phyloP scores from a whole-genome alignment of 83 land plant genomes.

The Diphasiastrum complanatum region DNA sequence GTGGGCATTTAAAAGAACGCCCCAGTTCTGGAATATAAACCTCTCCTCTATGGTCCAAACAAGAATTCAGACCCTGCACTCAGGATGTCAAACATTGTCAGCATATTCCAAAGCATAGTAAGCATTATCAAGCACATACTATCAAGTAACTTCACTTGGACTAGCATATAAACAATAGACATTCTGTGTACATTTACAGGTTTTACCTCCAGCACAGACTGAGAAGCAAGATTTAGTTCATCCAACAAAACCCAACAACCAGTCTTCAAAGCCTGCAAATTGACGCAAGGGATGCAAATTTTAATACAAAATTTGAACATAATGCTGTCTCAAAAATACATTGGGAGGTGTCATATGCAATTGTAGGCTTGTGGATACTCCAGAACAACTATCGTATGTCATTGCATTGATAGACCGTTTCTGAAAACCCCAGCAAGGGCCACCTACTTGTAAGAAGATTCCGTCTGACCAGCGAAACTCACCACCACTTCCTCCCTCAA shows the following conservation, averaged over 20 bases:
- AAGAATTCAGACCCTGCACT: constrained; percentile 85
- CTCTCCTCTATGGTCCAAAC: constrained; percentile 94
- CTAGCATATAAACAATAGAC: neutral
- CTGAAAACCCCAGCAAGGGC: no score
- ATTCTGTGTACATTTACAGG: neutral
- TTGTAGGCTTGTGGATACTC: no score
- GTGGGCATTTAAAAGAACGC: constrained; percentile 66
- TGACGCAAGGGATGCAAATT: neutral
- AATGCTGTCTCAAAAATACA: neutral
- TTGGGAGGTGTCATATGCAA: neutral
- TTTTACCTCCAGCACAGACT: constrained; percentile 84
- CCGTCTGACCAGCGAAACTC: constrained; percentile 99
- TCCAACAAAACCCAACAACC: constrained; percentile 94
- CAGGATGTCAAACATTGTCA: neutral
- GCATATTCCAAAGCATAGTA: neutral
- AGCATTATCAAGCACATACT: no score
- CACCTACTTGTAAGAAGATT: constrained; percentile 73
- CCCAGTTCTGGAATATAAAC: constrained; percentile 93
- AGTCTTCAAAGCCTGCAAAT: constrained; percentile 68
- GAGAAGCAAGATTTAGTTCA: constrained; percentile 98
- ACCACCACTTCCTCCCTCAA: constrained; percentile 62
- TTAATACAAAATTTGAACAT: constrained; percentile 1
- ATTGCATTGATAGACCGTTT: no score
- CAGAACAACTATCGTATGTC: no score
- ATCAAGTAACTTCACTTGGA: no score